Evolutionary conservation across 305 asterid species (phyloP).

Genomic region (Rubia balearica): DNA sequence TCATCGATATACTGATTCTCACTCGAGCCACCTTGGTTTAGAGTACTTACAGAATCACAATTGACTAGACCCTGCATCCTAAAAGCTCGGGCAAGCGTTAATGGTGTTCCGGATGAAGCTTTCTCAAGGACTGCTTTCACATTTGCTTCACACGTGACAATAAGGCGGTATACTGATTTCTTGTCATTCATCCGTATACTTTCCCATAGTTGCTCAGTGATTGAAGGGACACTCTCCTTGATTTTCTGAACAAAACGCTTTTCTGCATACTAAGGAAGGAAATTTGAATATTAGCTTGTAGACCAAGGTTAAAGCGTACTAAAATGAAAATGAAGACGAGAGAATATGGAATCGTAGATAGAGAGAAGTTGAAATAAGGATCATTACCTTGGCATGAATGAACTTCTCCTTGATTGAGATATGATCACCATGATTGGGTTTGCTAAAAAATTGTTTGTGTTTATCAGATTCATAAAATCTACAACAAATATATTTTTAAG

Average conservation of each 20-base stretch:
- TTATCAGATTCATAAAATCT: slow-evolving; percentile 68
- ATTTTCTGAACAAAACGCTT: slow-evolving; percentile 58
- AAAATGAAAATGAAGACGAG: background rate
- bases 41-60: slow-evolving; percentile 35
- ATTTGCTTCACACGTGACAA: slow-evolving; percentile 57
- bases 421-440: slow-evolving; percentile 70
- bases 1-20: slow-evolving; percentile 36
- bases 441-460: slow-evolving; percentile 54
- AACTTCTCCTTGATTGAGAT: slow-evolving; percentile 87
- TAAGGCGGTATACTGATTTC: slow-evolving; percentile 75
- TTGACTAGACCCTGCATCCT: slow-evolving; percentile 34
- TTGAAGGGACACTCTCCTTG: slow-evolving; percentile 51
- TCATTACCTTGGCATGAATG: slow-evolving; percentile 81
- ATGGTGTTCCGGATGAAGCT: slow-evolving; percentile 32
- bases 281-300: background rate
- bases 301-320: background rate
- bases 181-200: slow-evolving; percentile 67
- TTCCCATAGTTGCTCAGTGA: slow-evolving; percentile 78
- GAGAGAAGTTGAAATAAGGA: slow-evolving; percentile 18
- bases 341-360: slow-evolving; percentile 4
- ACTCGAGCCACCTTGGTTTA: slow-evolving; percentile 26
- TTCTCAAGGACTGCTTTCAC: slow-evolving; percentile 59
- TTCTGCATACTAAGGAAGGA: slow-evolving; percentile 66
- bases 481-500: slow-evolving; percentile 20
- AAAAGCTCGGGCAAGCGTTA: slow-evolving; percentile 36